Conservation (phyloP, 140 eudicot genomes). For the Cichorium intybus region DNA sequence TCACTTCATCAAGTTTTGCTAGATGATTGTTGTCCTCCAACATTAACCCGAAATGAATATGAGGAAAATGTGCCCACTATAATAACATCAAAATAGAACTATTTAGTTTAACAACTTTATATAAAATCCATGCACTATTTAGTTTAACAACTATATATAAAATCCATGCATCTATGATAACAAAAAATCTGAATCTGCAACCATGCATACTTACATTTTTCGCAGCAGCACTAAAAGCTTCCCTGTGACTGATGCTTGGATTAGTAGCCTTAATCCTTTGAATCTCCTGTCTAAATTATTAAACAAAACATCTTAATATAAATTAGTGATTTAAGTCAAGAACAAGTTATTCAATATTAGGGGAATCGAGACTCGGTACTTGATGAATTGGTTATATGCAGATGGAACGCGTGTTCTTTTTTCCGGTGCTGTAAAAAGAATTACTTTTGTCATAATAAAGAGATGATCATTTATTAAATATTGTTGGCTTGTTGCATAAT, state of each 20-base stretch:
- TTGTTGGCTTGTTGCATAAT: not conserved
- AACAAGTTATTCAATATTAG: not conserved
- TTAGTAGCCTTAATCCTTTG: constrained; percentile 54
- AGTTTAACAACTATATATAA: not conserved
- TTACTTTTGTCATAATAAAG: not conserved
- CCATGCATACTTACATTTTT: constrained; percentile 37
- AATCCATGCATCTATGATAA: not conserved
- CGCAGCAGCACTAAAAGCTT: constrained; percentile 59
- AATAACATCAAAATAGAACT: constrained; percentile 1
- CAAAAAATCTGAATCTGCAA: not conserved
- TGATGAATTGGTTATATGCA: constrained; percentile 70
- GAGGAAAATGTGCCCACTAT: constrained; percentile 60
- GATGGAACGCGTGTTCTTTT: constrained; percentile 75
- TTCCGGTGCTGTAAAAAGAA: constrained; percentile 47
- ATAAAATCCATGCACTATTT: too few relatives aligned
- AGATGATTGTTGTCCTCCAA: constrained; percentile 38
- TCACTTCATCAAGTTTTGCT: constrained; percentile 20
- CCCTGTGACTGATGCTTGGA: constrained; percentile 51
- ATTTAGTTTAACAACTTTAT: too few relatives aligned
- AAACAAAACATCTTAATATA: not conserved
- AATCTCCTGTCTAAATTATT: constrained; percentile 47
- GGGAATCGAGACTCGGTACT: constrained; percentile 28
- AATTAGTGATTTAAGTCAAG: not conserved
- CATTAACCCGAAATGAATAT: constrained; percentile 50
- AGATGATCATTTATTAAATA: not conserved